phyloP scores from a whole-genome alignment of 192 early-diverging fungal genomes.

The Piromyces sp. region DNA sequence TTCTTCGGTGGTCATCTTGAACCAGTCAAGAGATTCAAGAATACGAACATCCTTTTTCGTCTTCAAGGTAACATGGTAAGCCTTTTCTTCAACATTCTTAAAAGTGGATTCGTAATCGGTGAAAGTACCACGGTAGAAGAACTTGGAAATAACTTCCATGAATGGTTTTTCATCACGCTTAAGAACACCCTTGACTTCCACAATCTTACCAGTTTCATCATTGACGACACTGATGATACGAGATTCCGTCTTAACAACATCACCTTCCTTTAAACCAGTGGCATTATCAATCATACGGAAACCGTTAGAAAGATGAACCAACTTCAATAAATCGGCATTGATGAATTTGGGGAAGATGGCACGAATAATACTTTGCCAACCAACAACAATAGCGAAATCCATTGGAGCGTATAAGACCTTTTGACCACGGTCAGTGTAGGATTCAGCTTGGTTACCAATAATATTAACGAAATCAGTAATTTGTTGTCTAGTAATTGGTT shows the following conservation, averaged over 20 bases:
- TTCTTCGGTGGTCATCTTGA: constrained; percentile 43
- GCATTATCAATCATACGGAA: constrained; percentile 66
- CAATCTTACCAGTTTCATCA: constrained; percentile 77
- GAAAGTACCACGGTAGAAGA: constrained; percentile 84
- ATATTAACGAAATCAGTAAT: constrained; percentile 60
- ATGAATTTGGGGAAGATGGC: constrained; percentile 84
- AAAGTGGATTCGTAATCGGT: constrained; percentile 78
- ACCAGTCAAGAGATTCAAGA: constrained; percentile 77
- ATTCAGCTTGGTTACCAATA: constrained; percentile 53
- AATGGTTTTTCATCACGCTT: constrained; percentile 28
- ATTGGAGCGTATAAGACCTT: constrained; percentile 60
- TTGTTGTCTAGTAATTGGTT: constrained; percentile 32
- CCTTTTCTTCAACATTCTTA: constrained; percentile 63
- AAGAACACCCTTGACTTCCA: constrained; percentile 70
- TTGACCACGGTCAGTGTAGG: constrained; percentile 51
- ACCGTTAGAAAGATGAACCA: constrained; percentile 87
- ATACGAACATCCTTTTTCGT: constrained; percentile 76
- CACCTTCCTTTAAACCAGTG: constrained; percentile 57
- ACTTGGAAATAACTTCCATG: constrained; percentile 71
- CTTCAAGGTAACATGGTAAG: constrained; percentile 48
- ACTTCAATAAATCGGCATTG: constrained; percentile 76
- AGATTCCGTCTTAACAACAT: constrained; percentile 66
- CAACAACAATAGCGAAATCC: constrained; percentile 89
- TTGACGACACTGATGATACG: constrained; percentile 72
- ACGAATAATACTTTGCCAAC: constrained; percentile 76